Evolutionary conservation across 2,329 filamentous ascomycete genomes (phyloP), one percentile per base, ranked within the genome.

Genomic region (Pestalotiopsis sp.): DNA sequence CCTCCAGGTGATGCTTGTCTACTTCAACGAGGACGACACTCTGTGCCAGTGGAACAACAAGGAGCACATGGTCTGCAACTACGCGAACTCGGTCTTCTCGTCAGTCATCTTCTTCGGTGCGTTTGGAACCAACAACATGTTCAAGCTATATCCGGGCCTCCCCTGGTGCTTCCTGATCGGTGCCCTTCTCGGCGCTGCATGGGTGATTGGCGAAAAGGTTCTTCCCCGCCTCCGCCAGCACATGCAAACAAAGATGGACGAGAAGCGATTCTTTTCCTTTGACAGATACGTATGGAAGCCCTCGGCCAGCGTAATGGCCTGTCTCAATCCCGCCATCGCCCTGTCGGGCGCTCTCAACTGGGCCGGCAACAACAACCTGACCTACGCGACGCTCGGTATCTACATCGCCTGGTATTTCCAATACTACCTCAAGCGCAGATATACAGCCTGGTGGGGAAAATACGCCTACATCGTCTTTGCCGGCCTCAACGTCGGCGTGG

Each of bases 81-180:
- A 66, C 27, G 64, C 64, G 0, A 66, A 66, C 49, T 56, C 45
- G 25, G 76, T 80, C 70, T 82, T 76, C 69, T 70, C 74, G 0
- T 74, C 78, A 0, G 77, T 76, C 20, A 76, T 82, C 9, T 66
- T 66, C 27, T 66, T 57, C 2, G 64, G 64, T 4, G 64, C 64
- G 0, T 66, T 66, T 36, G 64, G 64, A 3, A 66, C 64, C 9
- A 66, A 66, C 64, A 66, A 66, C 14, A 66, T 66, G 64, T 66
- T 66, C 64, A 45, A 76, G 72, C 68, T 76, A 66, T 57, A 73
- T 74, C 69, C 75, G 67, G 75, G 75, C 5, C 73, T 81, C 14
- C 76, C 77, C 4, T 77, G 69, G 66, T 80, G 78, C 70, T 81
- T 79, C 73, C 71, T 79, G 31, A 73, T 80, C 27, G 80, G 81